Base-by-base conservation (phyloP, 2,329 filamentous ascomycete genomes). In the Colletotrichum brevisporum region DNA sequence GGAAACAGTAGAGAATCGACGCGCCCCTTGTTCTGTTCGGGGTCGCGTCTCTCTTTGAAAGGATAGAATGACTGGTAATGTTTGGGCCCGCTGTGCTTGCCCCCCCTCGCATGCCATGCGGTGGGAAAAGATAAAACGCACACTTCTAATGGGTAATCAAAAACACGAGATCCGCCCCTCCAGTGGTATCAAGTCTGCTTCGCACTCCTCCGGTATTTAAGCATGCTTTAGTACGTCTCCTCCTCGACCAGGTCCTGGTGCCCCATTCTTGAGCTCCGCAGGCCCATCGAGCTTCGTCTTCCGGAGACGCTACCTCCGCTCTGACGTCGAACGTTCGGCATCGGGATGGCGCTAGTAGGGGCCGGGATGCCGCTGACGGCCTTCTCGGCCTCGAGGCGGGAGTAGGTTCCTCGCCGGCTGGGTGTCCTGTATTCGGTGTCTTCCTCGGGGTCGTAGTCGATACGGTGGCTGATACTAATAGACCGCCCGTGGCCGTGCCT, bases 401-500 rank as follows among this genome's bases (percentile, higher is more conserved):
- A 85, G 71, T 85, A 89, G 2, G 84, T 88, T 6, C 86, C 85
- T 21, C 86, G 81, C 54, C 88, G 83, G 75, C 86, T 89, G 1
- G 88, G 86, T n/a, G 86, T 89, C 31, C 83, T 82, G 36, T 80
- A 75, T 12, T 83, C 81, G 47, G 73, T 73, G 39, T 83, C 82
- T 31, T 81, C 79, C 69, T 83, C 82, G 31, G 81, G 78, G 64
- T 85, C 83, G 59, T 83, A 83, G 64, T 88, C 86, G 47, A 86
- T 84, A 61, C 85, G 82, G 62, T 64, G 64, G 72, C 86, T 87
- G 76, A 90, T 83, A 75, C 87, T 90, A 58, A 86, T 80, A 13
- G 87, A 87, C 50, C 59, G 39, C n/a, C 59, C 59, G 73, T 89
- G 86, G 4, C 86, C 84, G 72, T 90, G 87, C 12, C 95, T 83